These are phyloP conservation scores for Botrytis sinoallii DNA, from an alignment of 2,329 filamentous ascomycete species.

Conservation along the genomic window DNA sequence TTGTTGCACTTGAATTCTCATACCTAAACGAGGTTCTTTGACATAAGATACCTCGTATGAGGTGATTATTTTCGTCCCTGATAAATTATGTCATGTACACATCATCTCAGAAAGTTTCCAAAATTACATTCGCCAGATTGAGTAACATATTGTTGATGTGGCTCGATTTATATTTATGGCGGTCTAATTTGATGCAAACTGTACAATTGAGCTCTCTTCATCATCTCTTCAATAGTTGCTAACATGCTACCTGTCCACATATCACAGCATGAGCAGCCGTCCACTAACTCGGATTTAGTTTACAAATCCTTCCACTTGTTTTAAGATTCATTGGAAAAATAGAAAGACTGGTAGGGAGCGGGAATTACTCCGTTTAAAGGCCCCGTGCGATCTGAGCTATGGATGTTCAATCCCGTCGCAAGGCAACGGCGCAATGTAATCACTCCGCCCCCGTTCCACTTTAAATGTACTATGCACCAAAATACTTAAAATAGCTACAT, in stretches of 20 bases:
- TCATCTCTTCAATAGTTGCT: neutral
- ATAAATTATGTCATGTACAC: too few relatives aligned
- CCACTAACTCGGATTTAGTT: neutral
- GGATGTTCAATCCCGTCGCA: neutral
- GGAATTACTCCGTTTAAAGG: neutral
- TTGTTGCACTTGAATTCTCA: too few relatives aligned
- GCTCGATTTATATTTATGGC: neutral
- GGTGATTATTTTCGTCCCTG: too few relatives aligned
- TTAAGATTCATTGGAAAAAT: accelerated
- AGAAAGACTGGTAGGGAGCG: neutral
- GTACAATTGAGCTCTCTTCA: neutral
- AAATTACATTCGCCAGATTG: accelerated
- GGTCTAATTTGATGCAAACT: too few relatives aligned
- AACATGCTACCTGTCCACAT: neutral
- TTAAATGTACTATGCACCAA: neutral
- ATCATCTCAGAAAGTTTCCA: neutral
- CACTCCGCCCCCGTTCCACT: neutral
- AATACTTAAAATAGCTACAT: neutral
- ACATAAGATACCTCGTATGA: too few relatives aligned
- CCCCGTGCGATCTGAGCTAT: neutral
- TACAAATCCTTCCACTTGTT: neutral
- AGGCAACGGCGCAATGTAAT: neutral
- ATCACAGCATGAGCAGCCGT: neutral
- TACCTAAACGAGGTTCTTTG: too few relatives aligned
- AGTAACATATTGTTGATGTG: neutral